phyloP scores from a whole-genome alignment of 2,329 filamentous ascomycete genomes.

The Drechslera avenae region DNA sequence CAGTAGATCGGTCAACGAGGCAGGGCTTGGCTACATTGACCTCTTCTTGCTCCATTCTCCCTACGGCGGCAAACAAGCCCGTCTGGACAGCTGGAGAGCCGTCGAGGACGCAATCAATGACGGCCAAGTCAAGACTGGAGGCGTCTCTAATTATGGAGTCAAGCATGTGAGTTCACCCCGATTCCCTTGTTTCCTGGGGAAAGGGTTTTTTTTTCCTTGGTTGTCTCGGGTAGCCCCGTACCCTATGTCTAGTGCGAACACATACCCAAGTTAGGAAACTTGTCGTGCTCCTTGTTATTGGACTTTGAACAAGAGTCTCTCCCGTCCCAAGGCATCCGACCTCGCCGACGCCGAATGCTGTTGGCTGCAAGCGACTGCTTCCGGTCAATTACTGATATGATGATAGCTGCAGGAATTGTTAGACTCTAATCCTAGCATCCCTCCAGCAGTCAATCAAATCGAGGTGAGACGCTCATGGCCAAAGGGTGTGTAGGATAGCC shows the following conservation, averaged over 20 bases:
- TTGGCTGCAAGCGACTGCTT: conserved; percentile 2
- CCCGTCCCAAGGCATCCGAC: conserved; percentile 1
- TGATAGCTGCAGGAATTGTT: conserved; percentile 70
- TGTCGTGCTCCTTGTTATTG: conserved; percentile 1
- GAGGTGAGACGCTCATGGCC: conserved; percentile 70
- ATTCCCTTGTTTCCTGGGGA: conserved; percentile 1
- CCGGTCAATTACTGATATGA: conserved; percentile 1
- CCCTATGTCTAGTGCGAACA: conserved; percentile 6
- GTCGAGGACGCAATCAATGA: conserved; percentile 75
- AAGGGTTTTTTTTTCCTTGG: conserved; percentile 5
- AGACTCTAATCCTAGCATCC: conserved; percentile 63
- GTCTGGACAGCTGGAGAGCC: conserved; percentile 75
- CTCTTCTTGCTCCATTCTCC: conserved; percentile 80
- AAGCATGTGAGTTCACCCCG: conserved; percentile 63
- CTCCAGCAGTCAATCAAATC: conserved; percentile 78
- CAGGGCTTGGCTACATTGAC: conserved; percentile 75
- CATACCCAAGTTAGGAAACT: conserved; percentile 4
- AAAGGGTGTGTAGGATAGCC: conserved; percentile 38
- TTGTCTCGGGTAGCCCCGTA: conserved; percentile 10
- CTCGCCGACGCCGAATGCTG: conserved; percentile 1
- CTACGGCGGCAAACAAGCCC: conserved; percentile 71
- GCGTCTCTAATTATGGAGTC: conserved; percentile 79
- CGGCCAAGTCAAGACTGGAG: conserved; percentile 72
- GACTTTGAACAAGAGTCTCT: conserved; percentile 3
- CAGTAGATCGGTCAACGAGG: conserved; percentile 65